Conservation (phyloP, 2,329 filamentous ascomycete genomes). For the Alternaria brassicicola region DNA sequence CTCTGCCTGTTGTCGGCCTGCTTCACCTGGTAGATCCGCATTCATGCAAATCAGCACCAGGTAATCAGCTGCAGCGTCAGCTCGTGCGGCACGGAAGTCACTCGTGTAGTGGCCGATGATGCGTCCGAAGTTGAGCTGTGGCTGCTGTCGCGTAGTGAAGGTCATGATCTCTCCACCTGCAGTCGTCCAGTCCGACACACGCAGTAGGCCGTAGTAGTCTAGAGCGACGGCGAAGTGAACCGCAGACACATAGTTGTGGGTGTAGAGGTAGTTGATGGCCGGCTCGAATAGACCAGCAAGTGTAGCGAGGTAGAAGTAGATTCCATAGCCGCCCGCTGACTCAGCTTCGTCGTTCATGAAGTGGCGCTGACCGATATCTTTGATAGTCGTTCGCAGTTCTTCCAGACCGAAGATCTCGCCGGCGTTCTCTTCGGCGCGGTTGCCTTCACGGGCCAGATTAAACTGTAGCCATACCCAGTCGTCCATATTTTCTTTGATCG, state of each 20-base stretch:
- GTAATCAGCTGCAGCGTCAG: constrained; percentile 91
- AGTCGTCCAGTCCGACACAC: constrained; percentile 80
- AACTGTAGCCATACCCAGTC: constrained; percentile 74
- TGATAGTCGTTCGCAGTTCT: constrained; percentile 78
- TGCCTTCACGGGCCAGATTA: constrained; percentile 65
- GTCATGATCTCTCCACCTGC: constrained; percentile 68
- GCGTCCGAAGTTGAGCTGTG: constrained; percentile 92
- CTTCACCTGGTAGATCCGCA: constrained; percentile 74
- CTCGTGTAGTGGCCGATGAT: constrained; percentile 95
- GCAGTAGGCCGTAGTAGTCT: constrained; percentile 69
- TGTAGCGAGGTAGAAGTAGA: constrained; percentile 92
- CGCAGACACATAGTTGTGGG: constrained; percentile 88
- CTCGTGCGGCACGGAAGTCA: constrained; percentile 90
- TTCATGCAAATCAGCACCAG: constrained; percentile 91
- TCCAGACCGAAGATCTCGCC: constrained; percentile 67
- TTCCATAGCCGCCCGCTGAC: constrained; percentile 79
- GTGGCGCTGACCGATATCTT: constrained; percentile 87
- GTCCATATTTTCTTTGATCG: constrained; percentile 65
- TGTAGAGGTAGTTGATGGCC: constrained; percentile 88
- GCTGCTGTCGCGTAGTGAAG: constrained; percentile 69
- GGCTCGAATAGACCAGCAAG: constrained; percentile 93
- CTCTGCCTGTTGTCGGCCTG: constrained; percentile 75
- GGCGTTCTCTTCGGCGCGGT: constrained; percentile 65
- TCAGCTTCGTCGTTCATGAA: constrained; percentile 84
- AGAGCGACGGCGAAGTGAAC: constrained; percentile 93